Conservation (phyloP, 371 early-diverging fungal species). For the Chytridium lagenaria region DNA sequence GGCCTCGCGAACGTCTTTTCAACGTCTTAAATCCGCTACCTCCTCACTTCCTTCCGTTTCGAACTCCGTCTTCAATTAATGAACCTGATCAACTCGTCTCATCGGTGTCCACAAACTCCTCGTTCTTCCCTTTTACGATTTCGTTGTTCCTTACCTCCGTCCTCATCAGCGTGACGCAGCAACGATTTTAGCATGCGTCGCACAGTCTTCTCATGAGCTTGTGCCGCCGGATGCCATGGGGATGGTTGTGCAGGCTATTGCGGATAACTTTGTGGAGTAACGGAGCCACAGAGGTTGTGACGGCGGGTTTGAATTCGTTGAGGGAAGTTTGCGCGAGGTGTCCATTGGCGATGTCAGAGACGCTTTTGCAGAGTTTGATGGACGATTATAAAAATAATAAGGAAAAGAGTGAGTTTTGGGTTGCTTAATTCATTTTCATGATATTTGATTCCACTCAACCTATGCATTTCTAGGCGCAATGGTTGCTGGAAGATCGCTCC, state of each 20-base stretch:
- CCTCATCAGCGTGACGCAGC: slow-evolving; percentile 95
- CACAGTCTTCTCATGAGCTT: slow-evolving; percentile 89
- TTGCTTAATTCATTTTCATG: neutral
- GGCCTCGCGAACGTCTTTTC: slow-evolving; percentile 91
- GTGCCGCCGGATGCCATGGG: slow-evolving; percentile 91
- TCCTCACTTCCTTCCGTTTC: slow-evolving; percentile 67
- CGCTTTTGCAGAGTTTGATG: slow-evolving; percentile 84
- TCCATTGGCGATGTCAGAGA: slow-evolving; percentile 88
- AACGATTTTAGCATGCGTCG: slow-evolving; percentile 85
- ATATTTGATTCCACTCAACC: neutral
- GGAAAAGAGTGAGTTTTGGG: slow-evolving; percentile 78
- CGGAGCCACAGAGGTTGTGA: slow-evolving; percentile 89
- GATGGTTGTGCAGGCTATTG: slow-evolving; percentile 84
- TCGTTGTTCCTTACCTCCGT: slow-evolving; percentile 83
- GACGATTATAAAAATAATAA: slow-evolving; percentile 87
- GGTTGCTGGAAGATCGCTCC: slow-evolving; percentile 89
- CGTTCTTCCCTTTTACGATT: slow-evolving; percentile 86
- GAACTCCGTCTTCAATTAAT: slow-evolving; percentile 88
- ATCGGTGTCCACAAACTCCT: slow-evolving; percentile 94
- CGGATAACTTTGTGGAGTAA: slow-evolving; percentile 95
- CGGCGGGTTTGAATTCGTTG: slow-evolving; percentile 90
- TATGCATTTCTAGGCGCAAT: slow-evolving; percentile 49
- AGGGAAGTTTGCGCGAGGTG: slow-evolving; percentile 91
- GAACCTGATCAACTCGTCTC: slow-evolving; percentile 90
- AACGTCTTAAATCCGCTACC: slow-evolving; percentile 61